Evolutionary conservation across 2,329 filamentous ascomycete species (phyloP).

Genomic region (Akanthomyces uredinophilus): DNA sequence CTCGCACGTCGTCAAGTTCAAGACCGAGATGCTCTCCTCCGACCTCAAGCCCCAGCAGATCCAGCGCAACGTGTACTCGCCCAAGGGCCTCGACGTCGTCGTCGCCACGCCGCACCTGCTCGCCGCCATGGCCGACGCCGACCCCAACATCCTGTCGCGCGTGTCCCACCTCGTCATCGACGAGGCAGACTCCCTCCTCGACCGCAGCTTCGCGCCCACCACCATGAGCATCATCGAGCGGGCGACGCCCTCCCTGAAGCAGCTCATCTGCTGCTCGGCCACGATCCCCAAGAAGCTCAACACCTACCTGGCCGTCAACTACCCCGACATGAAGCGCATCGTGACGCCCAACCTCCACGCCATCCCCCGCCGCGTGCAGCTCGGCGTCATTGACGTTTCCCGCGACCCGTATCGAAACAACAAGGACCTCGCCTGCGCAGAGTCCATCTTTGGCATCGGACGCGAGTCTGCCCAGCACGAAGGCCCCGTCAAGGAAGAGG

Average conservation of each 20-base stretch:
- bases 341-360: slow-evolving; percentile 95
- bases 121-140: slow-evolving; percentile 77
- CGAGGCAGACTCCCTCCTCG: slow-evolving; percentile 92
- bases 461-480: slow-evolving; percentile 63
- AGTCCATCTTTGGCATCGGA: slow-evolving; percentile 90
- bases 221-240: slow-evolving; percentile 81
- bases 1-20: slow-evolving; percentile 82
- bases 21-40: slow-evolving; percentile 75
- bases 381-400: slow-evolving; percentile 87
- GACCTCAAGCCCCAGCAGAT: slow-evolving; percentile 73
- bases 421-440: slow-evolving; percentile 87
- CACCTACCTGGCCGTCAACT: slow-evolving; percentile 72
- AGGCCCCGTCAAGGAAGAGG: slow-evolving; percentile 46
- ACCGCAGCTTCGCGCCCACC: slow-evolving; percentile 82
- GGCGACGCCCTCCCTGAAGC: slow-evolving; percentile 72
- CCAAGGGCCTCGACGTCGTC: slow-evolving; percentile 76
- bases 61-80: slow-evolving; percentile 75
- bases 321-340: slow-evolving; percentile 77
- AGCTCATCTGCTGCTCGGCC: slow-evolving; percentile 89
- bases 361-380: slow-evolving; percentile 88
- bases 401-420: slow-evolving; percentile 92
- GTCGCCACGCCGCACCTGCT: slow-evolving; percentile 87
- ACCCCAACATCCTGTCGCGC: slow-evolving; percentile 88
- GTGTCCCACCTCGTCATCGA: slow-evolving; percentile 87
- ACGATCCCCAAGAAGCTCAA: slow-evolving; percentile 91